Base-by-base conservation (phyloP, 768 basidiomycete genomes). In the Rhizopogon salebrosus region DNA sequence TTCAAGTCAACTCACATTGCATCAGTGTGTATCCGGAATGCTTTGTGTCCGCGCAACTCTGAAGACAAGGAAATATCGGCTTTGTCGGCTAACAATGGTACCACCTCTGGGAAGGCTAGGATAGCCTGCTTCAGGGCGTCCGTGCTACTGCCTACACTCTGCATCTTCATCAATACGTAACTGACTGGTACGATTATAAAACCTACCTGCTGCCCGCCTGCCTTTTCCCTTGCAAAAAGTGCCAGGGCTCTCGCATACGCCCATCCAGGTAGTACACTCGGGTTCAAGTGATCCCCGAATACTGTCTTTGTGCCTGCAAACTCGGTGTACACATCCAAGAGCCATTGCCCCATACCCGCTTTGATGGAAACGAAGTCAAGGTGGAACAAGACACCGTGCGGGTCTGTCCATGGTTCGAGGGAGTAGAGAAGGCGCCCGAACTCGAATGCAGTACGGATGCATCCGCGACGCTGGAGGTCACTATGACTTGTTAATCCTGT, bases 361-460 rank as follows among this genome's bases (percentile, higher is more conserved):
- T 94, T 95, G 54, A 92, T 71, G 0, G 91, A 84, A 20, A 98
- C 74, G 62, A 85, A 89, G 59, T 99, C 94, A 1, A 98, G 75
- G 62, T 92, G 87, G 11, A 94, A 72, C 1, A 87, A 70, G 1
- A 86, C 80, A 2, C 92, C 94, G 61, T 97, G 94, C 0, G 95
- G 95, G 61, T 95, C 94, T n/a, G 74, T 75, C 72, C 80, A 80
- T 0, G 95, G 92, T 63, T 97, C 93, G 0, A 98, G 76, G 8
- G 85, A 82, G 54, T 89, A 85, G 48, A 98, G 72, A 2, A 98
- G 77, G n/a, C 88, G 80, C 0, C 91, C 84, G 60, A 93, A 94
- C 64, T 97, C 93, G 67, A 97, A 95, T 0, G 92, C 83, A 0
- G 95, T 93, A 16, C 92, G 80, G 49, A 86, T 80, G 60, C 92